Percentiles rank a stretch among this genome's conserved stretches.
These are phyloP conservation scores for Hamigera avellanea DNA, from an alignment of 495 filamentous ascomycete genomes.

Conservation along the genomic window DNA sequence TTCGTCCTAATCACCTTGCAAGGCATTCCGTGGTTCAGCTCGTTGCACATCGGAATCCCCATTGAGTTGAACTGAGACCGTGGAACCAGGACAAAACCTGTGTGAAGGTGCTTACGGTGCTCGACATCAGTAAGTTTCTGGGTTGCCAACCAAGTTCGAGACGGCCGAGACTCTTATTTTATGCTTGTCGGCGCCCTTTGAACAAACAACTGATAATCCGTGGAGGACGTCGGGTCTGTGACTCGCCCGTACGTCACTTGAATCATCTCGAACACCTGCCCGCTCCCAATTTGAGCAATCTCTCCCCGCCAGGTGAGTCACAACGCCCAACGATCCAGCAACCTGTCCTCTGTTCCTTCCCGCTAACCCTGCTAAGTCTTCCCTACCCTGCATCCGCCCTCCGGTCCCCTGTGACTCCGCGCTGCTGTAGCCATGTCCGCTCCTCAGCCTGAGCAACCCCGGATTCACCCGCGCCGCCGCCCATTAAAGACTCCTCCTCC, in stretches of 20 bases:
- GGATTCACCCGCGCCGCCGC: conserved; percentile 25
- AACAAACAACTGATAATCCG: neutral
- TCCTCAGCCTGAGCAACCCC: conserved; percentile 11
- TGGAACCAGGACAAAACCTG: neutral
- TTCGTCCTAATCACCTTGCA: too few species aligned
- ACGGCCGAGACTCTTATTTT: neutral
- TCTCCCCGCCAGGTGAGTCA: conserved; percentile 11
- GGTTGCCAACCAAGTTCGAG: neutral
- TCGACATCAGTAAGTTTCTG: too few species aligned
- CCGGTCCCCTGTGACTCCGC: too few species aligned
- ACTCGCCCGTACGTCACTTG: conserved; percentile 13
- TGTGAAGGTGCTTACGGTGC: neutral
- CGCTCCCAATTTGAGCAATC: neutral
- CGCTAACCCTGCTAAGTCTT: conserved; percentile 6
- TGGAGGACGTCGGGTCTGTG: conserved; percentile 5
- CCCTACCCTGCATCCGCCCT: conserved; percentile 2
- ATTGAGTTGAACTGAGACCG: neutral
- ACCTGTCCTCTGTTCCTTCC: conserved; percentile 2
- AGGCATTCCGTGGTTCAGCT: too few species aligned
- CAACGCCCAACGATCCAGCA: conserved; percentile 10
- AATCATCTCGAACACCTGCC: conserved; percentile 7
- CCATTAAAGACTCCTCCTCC: conserved; percentile 20
- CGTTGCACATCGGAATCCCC: neutral
- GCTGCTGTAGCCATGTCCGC: conserved; percentile 10
- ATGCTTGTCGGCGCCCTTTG: neutral